Percentiles rank a stretch among this genome's conserved stretches.
Conservation (phyloP, 108 stramenopile species). For the Bacterosira constricta region DNA sequence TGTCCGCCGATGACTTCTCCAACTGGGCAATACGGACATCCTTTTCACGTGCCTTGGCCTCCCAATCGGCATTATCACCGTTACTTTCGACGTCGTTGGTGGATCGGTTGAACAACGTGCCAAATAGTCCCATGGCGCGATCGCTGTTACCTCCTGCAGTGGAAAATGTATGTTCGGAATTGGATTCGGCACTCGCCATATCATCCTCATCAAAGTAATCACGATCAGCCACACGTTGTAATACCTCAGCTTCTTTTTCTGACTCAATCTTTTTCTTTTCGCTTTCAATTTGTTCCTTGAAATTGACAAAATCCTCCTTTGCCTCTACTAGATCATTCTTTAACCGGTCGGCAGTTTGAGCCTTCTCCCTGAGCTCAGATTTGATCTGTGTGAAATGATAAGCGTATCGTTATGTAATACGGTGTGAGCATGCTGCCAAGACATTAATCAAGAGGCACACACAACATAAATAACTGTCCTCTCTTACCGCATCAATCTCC, state of each 20-base stretch:
- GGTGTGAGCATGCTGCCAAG: no score
- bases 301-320: conserved; percentile 29
- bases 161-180: background rate
- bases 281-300: conserved; percentile 26
- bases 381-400: conserved; percentile 19
- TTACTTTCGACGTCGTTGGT: background rate
- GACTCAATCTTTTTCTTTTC: conserved; percentile 14
- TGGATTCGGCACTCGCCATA: background rate
- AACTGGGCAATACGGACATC: conserved; percentile 33
- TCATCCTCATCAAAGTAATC: conserved; percentile 46
- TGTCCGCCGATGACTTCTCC: conserved; percentile 32
- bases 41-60: conserved; percentile 30
- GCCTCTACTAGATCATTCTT: conserved; percentile 23
- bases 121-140: conserved; percentile 16
- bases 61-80: conserved; percentile 25
- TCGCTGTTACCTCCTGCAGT: background rate
- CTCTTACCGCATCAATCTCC: conserved; percentile 35
- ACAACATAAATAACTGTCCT: background rate
- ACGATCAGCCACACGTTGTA: conserved; percentile 30
- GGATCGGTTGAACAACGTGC: conserved; percentile 21
- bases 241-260: conserved; percentile 30
- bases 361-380: conserved; percentile 31
- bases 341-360: conserved; percentile 4
- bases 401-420: no score
- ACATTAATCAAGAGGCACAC: no score